phyloP scores from a whole-genome alignment of 495 filamentous ascomycete species.

The Xylaria scruposa region DNA sequence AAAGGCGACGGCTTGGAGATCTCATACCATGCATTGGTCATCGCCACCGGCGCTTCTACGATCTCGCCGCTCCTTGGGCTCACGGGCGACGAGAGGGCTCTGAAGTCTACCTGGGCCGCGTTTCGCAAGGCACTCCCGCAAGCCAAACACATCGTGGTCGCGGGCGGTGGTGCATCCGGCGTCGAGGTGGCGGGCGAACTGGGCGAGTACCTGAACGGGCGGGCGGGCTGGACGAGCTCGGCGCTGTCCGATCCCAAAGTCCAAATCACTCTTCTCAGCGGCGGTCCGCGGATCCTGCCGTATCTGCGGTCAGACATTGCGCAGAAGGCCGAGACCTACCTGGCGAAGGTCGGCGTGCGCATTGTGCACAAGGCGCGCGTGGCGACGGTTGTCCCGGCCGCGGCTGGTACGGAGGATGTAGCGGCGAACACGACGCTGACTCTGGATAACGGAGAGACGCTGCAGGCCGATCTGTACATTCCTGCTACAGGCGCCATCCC shows the following conservation, averaged over 20 bases:
- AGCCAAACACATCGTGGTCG: conserved; percentile 64
- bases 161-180: conserved; percentile 72
- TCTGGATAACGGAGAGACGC: conserved; percentile 38
- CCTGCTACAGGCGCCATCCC: conserved; percentile 44
- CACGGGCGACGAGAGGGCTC: conserved; percentile 33
- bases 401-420: conserved; percentile 18
- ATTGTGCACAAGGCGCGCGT: conserved; percentile 41
- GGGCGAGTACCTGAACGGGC: conserved; percentile 58
- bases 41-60: conserved; percentile 57
- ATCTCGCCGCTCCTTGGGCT: conserved; percentile 49
- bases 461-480: conserved; percentile 49
- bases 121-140: conserved; percentile 50
- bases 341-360: conserved; percentile 43
- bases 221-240: conserved; percentile 29
- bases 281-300: conserved; percentile 38
- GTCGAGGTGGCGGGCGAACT: conserved; percentile 69
- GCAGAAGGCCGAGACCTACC: conserved; percentile 38
- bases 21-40: conserved; percentile 49
- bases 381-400: conserved; percentile 20
- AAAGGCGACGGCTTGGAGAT: conserved; percentile 48
- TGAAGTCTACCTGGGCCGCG: conserved; percentile 38
- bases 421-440: conserved; percentile 39
- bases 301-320: conserved; percentile 38
- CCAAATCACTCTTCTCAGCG: conserved; percentile 55
- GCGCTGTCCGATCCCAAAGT: conserved; percentile 38